phyloP scores from a whole-genome alignment of 352 stramenopile species.

The Globisporangium camurandrum region DNA sequence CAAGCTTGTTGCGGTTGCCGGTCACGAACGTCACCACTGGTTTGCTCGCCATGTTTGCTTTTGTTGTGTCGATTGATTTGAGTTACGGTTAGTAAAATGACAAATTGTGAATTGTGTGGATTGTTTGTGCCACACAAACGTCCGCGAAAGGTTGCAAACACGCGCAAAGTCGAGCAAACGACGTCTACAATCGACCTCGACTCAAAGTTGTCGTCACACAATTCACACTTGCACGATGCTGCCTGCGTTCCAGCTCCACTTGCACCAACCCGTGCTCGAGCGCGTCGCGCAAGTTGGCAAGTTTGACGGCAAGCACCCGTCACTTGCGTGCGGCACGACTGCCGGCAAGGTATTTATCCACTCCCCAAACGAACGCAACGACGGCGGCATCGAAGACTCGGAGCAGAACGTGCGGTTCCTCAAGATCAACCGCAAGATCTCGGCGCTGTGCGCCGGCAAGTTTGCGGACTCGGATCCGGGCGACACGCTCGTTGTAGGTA shows the following conservation, averaged over 20 bases:
- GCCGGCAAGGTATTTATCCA: conserved; percentile 90
- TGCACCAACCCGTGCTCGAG: conserved; percentile 73
- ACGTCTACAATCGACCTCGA: too few species aligned
- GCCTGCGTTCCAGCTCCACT: conserved; percentile 72
- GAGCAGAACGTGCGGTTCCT: conserved; percentile 76
- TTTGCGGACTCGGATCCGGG: conserved; percentile 45
- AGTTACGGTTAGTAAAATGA: too few species aligned
- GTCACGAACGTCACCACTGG: not conserved
- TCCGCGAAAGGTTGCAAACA: too few species aligned
- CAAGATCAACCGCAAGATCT: conserved; percentile 90
- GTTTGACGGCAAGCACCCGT: conserved; percentile 75
- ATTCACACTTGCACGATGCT: conserved; percentile 54
- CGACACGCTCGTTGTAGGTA: conserved; percentile 87
- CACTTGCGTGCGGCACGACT: conserved; percentile 77
- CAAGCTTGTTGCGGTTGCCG: conserved; percentile 81
- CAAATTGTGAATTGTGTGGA: too few species aligned
- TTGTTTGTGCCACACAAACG: too few species aligned
- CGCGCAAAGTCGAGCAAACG: too few species aligned
- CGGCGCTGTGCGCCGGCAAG: conserved; percentile 64
- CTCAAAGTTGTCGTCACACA: too few species aligned
- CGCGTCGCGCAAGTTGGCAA: conserved; percentile 67
- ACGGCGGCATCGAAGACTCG: conserved; percentile 28
- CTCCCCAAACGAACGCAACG: conserved; percentile 71
- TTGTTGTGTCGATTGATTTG: too few species aligned
- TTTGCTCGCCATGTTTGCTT: conserved; percentile 17